These are phyloP conservation scores for Fusarium compactum DNA, from an alignment of 2,329 filamentous ascomycete genomes.

Conservation along the genomic window DNA sequence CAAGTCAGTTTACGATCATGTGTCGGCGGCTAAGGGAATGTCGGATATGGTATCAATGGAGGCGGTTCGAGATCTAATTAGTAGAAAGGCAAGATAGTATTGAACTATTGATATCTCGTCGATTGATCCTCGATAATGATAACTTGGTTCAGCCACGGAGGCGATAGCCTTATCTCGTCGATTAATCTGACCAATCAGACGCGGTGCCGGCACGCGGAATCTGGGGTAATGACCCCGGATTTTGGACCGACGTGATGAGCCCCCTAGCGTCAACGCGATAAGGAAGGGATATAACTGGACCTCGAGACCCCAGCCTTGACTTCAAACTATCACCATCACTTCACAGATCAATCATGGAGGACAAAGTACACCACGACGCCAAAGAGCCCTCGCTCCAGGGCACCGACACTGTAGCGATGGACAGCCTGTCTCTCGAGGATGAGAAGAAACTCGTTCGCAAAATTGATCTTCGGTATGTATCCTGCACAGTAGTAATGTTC, in stretches of 20 bases:
- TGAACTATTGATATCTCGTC: background rate
- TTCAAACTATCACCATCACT: background rate
- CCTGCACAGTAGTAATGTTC: accelerated
- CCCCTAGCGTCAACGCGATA: slow-evolving; percentile 14
- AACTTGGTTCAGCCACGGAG: slow-evolving; percentile 3
- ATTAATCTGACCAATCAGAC: slow-evolving; percentile 5
- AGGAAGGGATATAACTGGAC: slow-evolving; percentile 18
- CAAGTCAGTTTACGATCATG: slow-evolving; percentile 19
- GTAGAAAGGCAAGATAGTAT: background rate
- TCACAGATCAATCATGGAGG: background rate
- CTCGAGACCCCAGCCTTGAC: slow-evolving; percentile 1
- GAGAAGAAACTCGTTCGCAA: slow-evolving; percentile 20
- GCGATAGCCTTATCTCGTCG: slow-evolving; percentile 13
- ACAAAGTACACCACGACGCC: background rate
- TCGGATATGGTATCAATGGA: slow-evolving; percentile 13
- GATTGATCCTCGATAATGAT: background rate
- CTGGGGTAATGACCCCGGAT: slow-evolving; percentile 21
- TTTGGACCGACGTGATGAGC: slow-evolving; percentile 2
- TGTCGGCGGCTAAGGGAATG: slow-evolving; percentile 16
- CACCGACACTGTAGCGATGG: background rate
- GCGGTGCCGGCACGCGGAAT: accelerated
- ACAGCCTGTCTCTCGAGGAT: background rate
- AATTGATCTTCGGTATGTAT: slow-evolving; percentile 15
- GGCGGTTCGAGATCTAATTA: slow-evolving; percentile 3
- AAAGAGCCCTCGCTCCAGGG: slow-evolving; percentile 4